These are phyloP conservation scores for Solanum sparsipilum DNA, from an alignment of 257 asterid genomes.

Conservation along the genomic window DNA sequence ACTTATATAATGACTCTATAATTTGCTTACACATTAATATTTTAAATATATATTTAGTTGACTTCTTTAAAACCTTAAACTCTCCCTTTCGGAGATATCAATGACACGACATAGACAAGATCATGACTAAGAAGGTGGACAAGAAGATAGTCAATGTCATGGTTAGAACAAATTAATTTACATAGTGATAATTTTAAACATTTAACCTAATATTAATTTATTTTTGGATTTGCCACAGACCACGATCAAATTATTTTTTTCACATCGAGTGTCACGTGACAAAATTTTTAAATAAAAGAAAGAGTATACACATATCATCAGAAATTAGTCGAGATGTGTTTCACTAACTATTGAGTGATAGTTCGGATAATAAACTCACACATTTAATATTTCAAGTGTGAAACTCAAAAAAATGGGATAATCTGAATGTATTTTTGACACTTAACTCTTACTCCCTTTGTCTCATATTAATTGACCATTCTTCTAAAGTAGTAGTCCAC, in stretches of 20 bases:
- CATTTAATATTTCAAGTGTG: background rate
- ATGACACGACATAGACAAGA: background rate
- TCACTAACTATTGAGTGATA: too few species aligned
- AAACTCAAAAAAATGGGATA: too few species aligned
- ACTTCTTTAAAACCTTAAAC: background rate
- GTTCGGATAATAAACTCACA: accelerated
- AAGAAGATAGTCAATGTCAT: background rate
- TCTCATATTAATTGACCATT: too few species aligned
- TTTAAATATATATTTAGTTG: background rate
- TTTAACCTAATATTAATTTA: too few species aligned
- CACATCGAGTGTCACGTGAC: background rate
- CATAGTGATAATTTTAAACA: too few species aligned
- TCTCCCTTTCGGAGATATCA: background rate
- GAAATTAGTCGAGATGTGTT: too few species aligned
- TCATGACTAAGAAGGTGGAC: background rate
- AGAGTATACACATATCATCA: background rate
- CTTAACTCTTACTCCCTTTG: accelerated
- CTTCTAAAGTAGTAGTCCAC: background rate
- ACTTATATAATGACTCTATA: background rate
- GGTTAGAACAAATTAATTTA: background rate
- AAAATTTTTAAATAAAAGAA: too few species aligned
- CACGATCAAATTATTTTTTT: background rate
- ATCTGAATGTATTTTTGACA: too few species aligned
- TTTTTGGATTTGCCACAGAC: background rate
- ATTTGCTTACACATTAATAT: too few species aligned